Evolutionary conservation across 2,329 filamentous ascomycete species (phyloP), one percentile per base, ranked within the genome.

Genomic region (Cercospora sp.): DNA sequence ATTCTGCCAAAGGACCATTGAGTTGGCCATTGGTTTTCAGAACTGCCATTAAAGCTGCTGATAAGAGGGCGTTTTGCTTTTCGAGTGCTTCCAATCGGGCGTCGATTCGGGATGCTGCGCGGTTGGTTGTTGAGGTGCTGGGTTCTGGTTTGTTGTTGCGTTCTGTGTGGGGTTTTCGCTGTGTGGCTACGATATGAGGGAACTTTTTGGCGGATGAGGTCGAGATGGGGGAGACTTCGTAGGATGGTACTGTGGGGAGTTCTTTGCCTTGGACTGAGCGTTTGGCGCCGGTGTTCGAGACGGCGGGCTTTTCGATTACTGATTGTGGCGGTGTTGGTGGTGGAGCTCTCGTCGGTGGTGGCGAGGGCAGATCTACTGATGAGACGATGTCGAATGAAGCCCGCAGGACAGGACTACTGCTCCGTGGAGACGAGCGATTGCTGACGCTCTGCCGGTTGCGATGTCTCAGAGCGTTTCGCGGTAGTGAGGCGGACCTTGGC

Each of bases 1-100:
- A 57, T 28, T 59, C 62, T 26, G 69, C 23, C 23, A 70, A 55
- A 9, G 76, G 76, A 9, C 72, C 67, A 60, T 80, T 78, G 51
- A 79, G 68, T 12, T 68, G 73, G 0, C 79, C 78, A 33, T 77
- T 78, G 2, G 78, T 80, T 58, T 76, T 75, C 36, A 82, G 65
- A 48, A 81, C 78, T 5, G 79, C 80, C 73, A 79, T 78, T 26
- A 82, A 71, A 5, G 80, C 80, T 8, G 80, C 80, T 28, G 78
- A 77, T 8, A 82, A 73, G 7, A 82, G 63, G 16, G 73, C 73
- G 64, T 81, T 82, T 63, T 80, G 77, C 42, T 79, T 77, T 68
- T 81, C 79, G 26, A 81, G 68, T 13, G 76, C 78, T 55, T 80
- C 78, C 40, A 81, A 67, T 3, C 79, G 75, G 30, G 78, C 75